Evolutionary conservation across 129 eudicot genomes (phyloP).

Genomic region (Lonicera japonica): DNA sequence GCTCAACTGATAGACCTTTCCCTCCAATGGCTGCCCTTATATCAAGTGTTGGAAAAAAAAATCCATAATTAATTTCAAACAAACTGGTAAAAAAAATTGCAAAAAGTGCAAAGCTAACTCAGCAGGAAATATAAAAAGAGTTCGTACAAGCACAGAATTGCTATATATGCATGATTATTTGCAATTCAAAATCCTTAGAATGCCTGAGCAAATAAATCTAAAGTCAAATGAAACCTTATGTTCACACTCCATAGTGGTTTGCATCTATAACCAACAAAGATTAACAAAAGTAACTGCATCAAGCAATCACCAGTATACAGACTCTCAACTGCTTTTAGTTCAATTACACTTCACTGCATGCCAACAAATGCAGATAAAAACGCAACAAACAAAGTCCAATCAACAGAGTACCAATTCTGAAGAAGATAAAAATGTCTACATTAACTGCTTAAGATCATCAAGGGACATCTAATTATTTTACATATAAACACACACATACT

Average conservation of each 20-base stretch:
- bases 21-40: constrained; percentile 44
- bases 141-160: neutral
- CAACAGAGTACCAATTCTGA: neutral
- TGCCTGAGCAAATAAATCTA: neutral
- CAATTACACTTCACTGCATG: neutral
- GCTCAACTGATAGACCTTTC: constrained; percentile 36
- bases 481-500: too few relatives aligned
- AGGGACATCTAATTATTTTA: neutral
- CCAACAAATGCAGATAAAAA: neutral
- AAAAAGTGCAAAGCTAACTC: constrained; percentile 7
- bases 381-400: neutral
- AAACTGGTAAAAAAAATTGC: neutral
- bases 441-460: neutral
- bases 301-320: neutral
- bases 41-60: constrained; percentile 6
- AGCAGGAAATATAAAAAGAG: neutral
- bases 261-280: neutral
- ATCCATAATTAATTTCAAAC: neutral
- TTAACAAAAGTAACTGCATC: neutral
- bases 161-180: neutral
- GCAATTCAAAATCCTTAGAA: neutral
- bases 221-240: too few relatives aligned
- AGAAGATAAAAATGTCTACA: neutral
- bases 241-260: neutral
- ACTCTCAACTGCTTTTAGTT: neutral